Evolutionary conservation across 495 filamentous ascomycete species (phyloP).

Genomic region (Xylaria bambusicola): DNA sequence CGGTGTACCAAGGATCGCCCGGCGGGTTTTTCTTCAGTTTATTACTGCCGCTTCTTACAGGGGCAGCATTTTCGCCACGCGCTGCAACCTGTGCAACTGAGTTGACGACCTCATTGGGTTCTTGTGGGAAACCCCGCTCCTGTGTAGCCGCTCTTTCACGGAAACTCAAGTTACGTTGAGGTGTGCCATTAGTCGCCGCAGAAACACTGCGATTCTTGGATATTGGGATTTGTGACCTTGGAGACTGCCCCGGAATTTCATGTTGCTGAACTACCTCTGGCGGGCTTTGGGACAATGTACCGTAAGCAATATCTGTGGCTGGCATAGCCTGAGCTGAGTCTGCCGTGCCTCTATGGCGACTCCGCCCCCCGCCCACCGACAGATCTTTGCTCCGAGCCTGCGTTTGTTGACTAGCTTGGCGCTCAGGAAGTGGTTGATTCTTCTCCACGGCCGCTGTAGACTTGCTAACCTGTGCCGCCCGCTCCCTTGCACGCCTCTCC

Average conservation of each 20-base stretch:
- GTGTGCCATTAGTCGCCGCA: constrained; percentile 32
- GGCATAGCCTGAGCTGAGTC: constrained; percentile 24
- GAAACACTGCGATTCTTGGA: constrained; percentile 26
- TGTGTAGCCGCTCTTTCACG: constrained; percentile 48
- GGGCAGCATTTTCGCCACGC: constrained; percentile 29
- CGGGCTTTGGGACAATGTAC: constrained; percentile 39
- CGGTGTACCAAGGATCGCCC: constrained; percentile 38
- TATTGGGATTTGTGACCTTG: constrained; percentile 32
- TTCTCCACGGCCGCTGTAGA: constrained; percentile 24
- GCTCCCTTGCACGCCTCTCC: constrained; percentile 62
- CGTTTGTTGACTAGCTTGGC: constrained; percentile 20
- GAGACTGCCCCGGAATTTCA: constrained; percentile 27
- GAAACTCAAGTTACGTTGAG: constrained; percentile 53
- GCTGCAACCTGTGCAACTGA: constrained; percentile 28
- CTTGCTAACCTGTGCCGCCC: constrained; percentile 39
- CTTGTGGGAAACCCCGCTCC: constrained; percentile 34
- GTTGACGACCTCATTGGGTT: constrained; percentile 25
- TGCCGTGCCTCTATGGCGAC: constrained; percentile 12
- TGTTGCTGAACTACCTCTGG: constrained; percentile 38
- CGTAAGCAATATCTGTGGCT: constrained; percentile 24
- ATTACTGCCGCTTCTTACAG: constrained; percentile 46
- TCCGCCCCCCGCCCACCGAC: constrained; percentile 14
- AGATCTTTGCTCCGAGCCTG: constrained; percentile 22
- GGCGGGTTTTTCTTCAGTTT: constrained; percentile 52
- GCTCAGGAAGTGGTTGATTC: constrained; percentile 19